Evolutionary conservation across 2,329 filamentous ascomycete genomes (phyloP).

Genomic region (Aspergillus sp.): DNA sequence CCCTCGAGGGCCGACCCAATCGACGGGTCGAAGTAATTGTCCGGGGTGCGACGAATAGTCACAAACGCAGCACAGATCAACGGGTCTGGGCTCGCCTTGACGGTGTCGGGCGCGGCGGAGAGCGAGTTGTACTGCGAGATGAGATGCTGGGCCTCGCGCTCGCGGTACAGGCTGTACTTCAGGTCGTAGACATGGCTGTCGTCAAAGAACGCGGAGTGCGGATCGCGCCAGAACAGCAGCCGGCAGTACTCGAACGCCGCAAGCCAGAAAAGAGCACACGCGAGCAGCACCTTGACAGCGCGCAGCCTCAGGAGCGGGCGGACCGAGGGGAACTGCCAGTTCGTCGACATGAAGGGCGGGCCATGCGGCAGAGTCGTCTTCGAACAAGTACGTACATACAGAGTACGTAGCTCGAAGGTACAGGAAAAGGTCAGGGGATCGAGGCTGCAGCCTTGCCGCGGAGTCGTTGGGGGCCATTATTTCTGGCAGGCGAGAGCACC

Average conservation of each 20-base stretch:
- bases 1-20: slow-evolving; percentile 17
- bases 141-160: slow-evolving; percentile 13
- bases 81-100: slow-evolving; percentile 4
- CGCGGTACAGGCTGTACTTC: slow-evolving; percentile 18
- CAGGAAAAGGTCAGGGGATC: no score
- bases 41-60: slow-evolving; percentile 13
- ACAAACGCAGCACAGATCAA: slow-evolving; percentile 15
- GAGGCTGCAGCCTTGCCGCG: no score
- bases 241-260: slow-evolving; percentile 13
- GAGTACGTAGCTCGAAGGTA: no score
- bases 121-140: slow-evolving; percentile 13
- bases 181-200: slow-evolving; percentile 16
- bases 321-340: no score
- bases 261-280: slow-evolving; percentile 5
- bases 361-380: no score
- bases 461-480: no score
- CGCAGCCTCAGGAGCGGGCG: not conserved
- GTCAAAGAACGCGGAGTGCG: slow-evolving; percentile 20
- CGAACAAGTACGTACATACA: no score
- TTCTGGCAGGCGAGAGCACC: no score
- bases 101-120: slow-evolving; percentile 4
- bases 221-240: slow-evolving; percentile 16
- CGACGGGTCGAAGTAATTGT: slow-evolving; percentile 18
- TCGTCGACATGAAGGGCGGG: no score
- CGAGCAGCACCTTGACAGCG: slow-evolving; percentile 6